Evolutionary conservation across 352 stramenopile genomes (phyloP), one percentile per base, ranked within the genome.

Genomic region (Globisporangium ultimum): DNA sequence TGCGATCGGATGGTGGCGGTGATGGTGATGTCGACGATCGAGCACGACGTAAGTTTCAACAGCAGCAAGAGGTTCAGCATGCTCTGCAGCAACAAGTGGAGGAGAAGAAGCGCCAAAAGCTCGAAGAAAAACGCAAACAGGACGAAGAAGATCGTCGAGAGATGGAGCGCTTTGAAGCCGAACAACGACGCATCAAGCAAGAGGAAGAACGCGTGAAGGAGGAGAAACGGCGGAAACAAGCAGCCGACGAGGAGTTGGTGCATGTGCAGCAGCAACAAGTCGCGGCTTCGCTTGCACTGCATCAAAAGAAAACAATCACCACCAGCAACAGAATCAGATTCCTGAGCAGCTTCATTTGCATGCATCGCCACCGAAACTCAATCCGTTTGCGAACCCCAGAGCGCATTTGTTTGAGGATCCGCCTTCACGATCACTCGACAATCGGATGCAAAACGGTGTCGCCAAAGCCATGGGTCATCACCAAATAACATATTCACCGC

Each of bases 91-190:
- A 68, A 13, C 78, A 88, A 55, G 78, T 88, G 36, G 76, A 88
- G 36, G 78, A 88, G 53, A 88, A 88, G 54, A 67, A 75, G 11
- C 76, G 70, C 3, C 78, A 84, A 47, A 88, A 88, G 40, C 60
- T 80, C 15, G 78, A 86, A 17, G 76, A 68, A 0, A 88, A 87
- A 28, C 69, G 72, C 9, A 58, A 58, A 3, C 70, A 82, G n/a
- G 76, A 87, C 13, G 76, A 84, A 21, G 78, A 88, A 55, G 78
- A 87, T 28, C 78, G 72, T 12, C 64, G 66, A 5, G 78, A 88
- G 36, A 67, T 77, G 43, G 66, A 81, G 55, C 72, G 70, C 8
- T 84, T 85, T 41, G 70, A 80, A 21, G 73, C 70, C 17, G 78
- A 88, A 2, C 69, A 84, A 51, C 63, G 65, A n/a, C 71, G 65